phyloP scores from a whole-genome alignment of 2,329 filamentous ascomycete species.

The Scedosporium dehoogii region DNA sequence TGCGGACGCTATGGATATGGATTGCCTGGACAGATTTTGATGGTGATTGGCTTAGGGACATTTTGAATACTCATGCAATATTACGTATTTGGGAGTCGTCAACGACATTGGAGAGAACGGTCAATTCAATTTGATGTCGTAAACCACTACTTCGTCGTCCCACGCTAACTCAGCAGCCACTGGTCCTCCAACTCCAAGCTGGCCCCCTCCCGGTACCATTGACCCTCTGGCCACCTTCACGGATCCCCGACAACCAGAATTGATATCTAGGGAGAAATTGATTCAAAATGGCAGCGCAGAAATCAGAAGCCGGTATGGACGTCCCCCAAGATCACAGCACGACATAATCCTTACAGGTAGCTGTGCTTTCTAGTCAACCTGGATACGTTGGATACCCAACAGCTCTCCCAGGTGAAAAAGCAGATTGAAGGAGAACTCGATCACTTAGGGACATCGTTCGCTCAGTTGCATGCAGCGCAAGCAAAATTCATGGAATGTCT shows the following conservation, averaged over 20 bases:
- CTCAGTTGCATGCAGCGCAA: constrained; percentile 82
- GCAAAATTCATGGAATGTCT: constrained; percentile 88
- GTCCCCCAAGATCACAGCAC: not conserved
- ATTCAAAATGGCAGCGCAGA: not conserved
- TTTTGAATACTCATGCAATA: too few relatives aligned
- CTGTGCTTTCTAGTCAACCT: constrained; percentile 26
- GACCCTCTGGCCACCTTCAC: too few relatives aligned
- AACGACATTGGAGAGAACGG: too few relatives aligned
- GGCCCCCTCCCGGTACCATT: too few relatives aligned
- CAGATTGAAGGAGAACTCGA: constrained; percentile 94
- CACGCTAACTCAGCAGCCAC: too few relatives aligned
- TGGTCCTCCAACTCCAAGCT: too few relatives aligned
- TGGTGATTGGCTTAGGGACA: too few relatives aligned
- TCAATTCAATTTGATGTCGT: too few relatives aligned
- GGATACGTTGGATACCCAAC: constrained; percentile 67
- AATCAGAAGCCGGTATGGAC: not conserved
- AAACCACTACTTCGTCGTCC: too few relatives aligned
- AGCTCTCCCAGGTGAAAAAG: constrained; percentile 86
- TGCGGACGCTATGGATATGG: too few relatives aligned
- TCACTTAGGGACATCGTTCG: constrained; percentile 82
- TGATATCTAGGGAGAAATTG: not conserved
- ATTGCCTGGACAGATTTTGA: too few relatives aligned
- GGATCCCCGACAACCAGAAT: not conserved
- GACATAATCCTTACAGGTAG: not conserved
- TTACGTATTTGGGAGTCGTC: too few relatives aligned